Conservation (phyloP, 208 protist genomes). For the Paratrypanosoma confusum region DNA sequence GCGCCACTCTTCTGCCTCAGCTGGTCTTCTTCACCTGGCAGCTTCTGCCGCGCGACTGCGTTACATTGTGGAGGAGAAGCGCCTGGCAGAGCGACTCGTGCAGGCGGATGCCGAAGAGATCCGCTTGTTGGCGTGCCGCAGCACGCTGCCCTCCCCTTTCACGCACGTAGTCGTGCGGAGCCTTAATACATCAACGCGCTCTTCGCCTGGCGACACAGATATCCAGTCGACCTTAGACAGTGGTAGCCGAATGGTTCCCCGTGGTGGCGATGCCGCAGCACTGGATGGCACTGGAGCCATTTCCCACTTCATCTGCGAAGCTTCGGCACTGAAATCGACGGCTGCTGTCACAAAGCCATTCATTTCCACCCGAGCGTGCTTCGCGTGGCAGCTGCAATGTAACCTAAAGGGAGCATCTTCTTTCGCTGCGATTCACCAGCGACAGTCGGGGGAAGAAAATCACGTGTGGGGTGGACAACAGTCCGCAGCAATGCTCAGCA, state of each 20-base stretch:
- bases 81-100: background rate
- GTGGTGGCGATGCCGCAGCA: slow-evolving; percentile 2
- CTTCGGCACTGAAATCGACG: too few relatives aligned
- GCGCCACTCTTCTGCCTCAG: too few relatives aligned
- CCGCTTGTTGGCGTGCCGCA: slow-evolving; percentile 19
- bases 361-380: too few relatives aligned
- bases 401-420: too few relatives aligned
- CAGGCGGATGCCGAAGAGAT: slow-evolving; percentile 30
- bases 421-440: too few relatives aligned
- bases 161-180: slow-evolving; percentile 31
- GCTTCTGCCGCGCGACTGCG: slow-evolving; percentile 29
- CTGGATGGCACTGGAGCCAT: too few relatives aligned
- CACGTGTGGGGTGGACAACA: too few relatives aligned
- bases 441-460: too few relatives aligned
- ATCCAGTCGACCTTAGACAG: background rate
- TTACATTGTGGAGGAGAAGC: slow-evolving; percentile 4
- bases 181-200: background rate
- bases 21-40: slow-evolving; percentile 27
- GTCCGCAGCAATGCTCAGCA: background rate
- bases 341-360: too few relatives aligned
- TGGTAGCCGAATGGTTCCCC: slow-evolving; percentile 12
- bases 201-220: background rate
- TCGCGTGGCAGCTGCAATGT: too few relatives aligned
- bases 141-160: slow-evolving; percentile 36
- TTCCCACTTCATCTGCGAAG: too few relatives aligned